Base-by-base conservation (phyloP, 176 grass and related monocot species). In the Oryza glaberrima region DNA sequence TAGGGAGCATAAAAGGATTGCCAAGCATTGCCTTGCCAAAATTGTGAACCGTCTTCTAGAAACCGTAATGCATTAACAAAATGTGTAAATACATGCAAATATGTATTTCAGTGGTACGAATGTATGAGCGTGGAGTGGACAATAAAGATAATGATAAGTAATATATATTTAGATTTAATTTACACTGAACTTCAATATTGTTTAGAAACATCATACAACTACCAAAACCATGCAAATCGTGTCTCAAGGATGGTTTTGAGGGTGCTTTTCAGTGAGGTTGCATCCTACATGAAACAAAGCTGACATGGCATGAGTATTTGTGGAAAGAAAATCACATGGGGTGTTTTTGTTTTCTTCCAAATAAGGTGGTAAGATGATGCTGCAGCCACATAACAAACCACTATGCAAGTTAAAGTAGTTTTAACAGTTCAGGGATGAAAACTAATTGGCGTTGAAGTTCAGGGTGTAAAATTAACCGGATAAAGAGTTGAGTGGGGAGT, bases 41-140 rank as follows among this genome's bases (percentile, higher is more conserved):
- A 20, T 48, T 72, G 67, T 85, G 40, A 85, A 65, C 70, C 44
- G 11, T 70, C 41, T 65, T 77, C 8, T 71, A 60, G 20, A n/a
- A 85, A 64, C 26, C 17, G 10, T 69, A 66, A 66, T 75, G 23
- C 77, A 70, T 49, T 72, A 30, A 84, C 5, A 85, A 63, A 79
- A 25, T 25, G 15, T 9, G 22, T 8, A 30, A 60, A 84, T 69
- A 61, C 4, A 76, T 43, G 45, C 15, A 23, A 54, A 40, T 9
- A 6, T 56, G 56, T 69, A 20, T 64, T 75, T 61, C 49, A 17
- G 25, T 11, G 4, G 26, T 81, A 76, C 30, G 22, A 71, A 20
- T 20, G 70, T 40, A 75, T 67, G 26, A 69, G 20, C 9, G 16
- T 77, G 13, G 63, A 88, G n/a, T 65, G 12, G 48, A 16, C 70